These are phyloP conservation scores for Wickerhamiella nectarea DNA, from an alignment of 805 yeast genomes.

Conservation along the genomic window DNA sequence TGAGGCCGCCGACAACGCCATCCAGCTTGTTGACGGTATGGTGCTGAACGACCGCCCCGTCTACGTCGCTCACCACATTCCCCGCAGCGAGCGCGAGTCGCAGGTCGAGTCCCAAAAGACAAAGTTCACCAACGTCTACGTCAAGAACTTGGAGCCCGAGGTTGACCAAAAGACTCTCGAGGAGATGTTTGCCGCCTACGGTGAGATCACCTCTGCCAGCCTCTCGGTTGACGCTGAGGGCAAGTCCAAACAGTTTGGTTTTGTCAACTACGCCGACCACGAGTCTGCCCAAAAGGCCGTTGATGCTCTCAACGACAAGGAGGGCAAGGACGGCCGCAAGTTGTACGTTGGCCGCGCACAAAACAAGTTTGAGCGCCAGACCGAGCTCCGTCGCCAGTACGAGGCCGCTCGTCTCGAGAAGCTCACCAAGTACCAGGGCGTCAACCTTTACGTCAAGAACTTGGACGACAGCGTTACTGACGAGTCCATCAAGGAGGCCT, in stretches of 20 bases:
- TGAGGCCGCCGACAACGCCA: slow-evolving; percentile 87
- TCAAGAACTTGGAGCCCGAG: slow-evolving; percentile 72
- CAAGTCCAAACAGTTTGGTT: slow-evolving; percentile 90
- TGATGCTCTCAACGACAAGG: slow-evolving; percentile 78
- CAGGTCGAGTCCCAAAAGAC: slow-evolving; percentile 82
- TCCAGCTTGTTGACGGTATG: slow-evolving; percentile 97
- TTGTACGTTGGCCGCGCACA: slow-evolving; percentile 97
- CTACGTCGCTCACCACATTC: slow-evolving; percentile 84
- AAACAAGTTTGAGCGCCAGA: slow-evolving; percentile 94
- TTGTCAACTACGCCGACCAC: slow-evolving; percentile 80
- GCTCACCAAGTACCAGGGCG: slow-evolving; percentile 90
- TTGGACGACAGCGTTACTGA: slow-evolving; percentile 87
- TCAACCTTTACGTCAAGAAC: slow-evolving; percentile 92
- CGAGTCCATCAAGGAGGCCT: slow-evolving; percentile 82
- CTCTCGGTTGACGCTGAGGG: slow-evolving; percentile 73
- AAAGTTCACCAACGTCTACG: slow-evolving; percentile 90
- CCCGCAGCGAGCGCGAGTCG: slow-evolving; percentile 87
- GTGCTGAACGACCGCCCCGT: slow-evolving; percentile 90
- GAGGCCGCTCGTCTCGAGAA: slow-evolving; percentile 87
- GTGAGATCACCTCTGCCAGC: slow-evolving; percentile 70
- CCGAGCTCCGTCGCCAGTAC: slow-evolving; percentile 88
- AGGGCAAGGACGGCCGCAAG: slow-evolving; percentile 55
- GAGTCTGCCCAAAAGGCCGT: slow-evolving; percentile 83
- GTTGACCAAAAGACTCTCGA: slow-evolving; percentile 46
- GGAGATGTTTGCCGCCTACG: slow-evolving; percentile 57